phyloP scores from a whole-genome alignment of 352 stramenopile species.

The Globisporangium middletonii region DNA sequence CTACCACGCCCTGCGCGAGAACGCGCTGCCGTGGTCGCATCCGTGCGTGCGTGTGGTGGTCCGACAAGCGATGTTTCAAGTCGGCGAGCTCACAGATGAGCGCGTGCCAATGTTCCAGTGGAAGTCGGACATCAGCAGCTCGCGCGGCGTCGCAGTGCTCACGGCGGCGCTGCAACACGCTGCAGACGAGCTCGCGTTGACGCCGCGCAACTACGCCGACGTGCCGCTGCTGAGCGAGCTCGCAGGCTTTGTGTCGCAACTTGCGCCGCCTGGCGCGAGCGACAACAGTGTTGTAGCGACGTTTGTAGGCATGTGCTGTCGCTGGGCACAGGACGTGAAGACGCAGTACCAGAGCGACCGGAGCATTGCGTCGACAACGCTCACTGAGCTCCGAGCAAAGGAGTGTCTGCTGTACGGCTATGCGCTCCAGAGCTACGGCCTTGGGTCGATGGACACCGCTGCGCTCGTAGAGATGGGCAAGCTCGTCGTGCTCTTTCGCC shows the following conservation, averaged over 20 bases:
- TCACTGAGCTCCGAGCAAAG: constrained; percentile 13
- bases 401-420: constrained; percentile 41
- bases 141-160: constrained; percentile 4
- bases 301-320: constrained; percentile 10
- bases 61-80: constrained; percentile 38
- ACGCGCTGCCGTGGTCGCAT: constrained; percentile 39
- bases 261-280: not conserved
- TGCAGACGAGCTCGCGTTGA: constrained; percentile 1
- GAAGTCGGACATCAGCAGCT: constrained; percentile 32
- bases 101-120: constrained; percentile 18
- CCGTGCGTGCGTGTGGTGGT: constrained; percentile 26
- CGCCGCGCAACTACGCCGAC: constrained; percentile 7
- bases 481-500: constrained; percentile 39
- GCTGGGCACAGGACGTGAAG: constrained; percentile 5
- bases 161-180: constrained; percentile 16
- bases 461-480: constrained; percentile 29
- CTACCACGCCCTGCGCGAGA: constrained; percentile 29
- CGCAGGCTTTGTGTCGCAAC: constrained; percentile 5
- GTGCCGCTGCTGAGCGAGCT: constrained; percentile 8
- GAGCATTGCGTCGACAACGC: constrained; percentile 5
- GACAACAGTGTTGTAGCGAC: not conserved
- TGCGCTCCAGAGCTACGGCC: constrained; percentile 25
- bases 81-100: constrained; percentile 32
- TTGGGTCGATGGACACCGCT: constrained; percentile 1
- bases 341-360: constrained; percentile 5